Base-by-base conservation (phyloP, 768 basidiomycete species). In the Podaxis rugospora region DNA sequence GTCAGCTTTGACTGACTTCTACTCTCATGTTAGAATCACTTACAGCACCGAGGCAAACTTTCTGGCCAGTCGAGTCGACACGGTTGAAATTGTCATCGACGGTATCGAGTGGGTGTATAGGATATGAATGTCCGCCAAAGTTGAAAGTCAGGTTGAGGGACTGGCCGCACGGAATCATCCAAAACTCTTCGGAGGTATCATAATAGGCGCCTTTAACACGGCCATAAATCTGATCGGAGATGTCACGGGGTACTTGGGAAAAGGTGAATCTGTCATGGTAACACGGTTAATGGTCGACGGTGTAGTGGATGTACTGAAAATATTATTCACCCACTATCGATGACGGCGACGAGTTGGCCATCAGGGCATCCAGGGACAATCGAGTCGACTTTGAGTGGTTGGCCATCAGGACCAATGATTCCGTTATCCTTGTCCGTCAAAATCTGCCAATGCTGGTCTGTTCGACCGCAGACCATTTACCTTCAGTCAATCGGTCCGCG, bases 391-490 rank as follows among this genome's bases (percentile, higher is more conserved):
- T 75, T 63, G 62, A 93, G 86, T 10, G 82, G 71, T 23, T 81
- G 74, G 23, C 90, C 89, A 66, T 92, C 90, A 0, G 91, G 91
- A 5, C 91, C 91, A 64, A 89, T 86, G 51, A 93, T 83, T 25
- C 87, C 89, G 49, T 87, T 73, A 57, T 82, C 67, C 64, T 81
- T 79, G 73, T 92, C 89, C 0, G 87, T 86, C 57, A 87, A 71
- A 11, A 85, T 78, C 66, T 91, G 89, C 90, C 90, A 93, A 71
- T 93, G 91, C 73, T 92, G 91, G 66, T 91, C 88, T 49, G 2
- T 25, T 49, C 47, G 14, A 10, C 50, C 28, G 66, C 57, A 52
- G 5, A 57, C 36, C 59, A 55, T 32, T 32, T 32, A 32, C 6
- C 47, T 53, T 57, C 62, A 59, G 21, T 18, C n/a, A 32, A n/a